A percentile compares a stretch with the other conserved stretches of the same genome.
phyloP scores from a whole-genome alignment of 2,329 filamentous ascomycete species.

The Neopestalotiopsis clavispora region DNA sequence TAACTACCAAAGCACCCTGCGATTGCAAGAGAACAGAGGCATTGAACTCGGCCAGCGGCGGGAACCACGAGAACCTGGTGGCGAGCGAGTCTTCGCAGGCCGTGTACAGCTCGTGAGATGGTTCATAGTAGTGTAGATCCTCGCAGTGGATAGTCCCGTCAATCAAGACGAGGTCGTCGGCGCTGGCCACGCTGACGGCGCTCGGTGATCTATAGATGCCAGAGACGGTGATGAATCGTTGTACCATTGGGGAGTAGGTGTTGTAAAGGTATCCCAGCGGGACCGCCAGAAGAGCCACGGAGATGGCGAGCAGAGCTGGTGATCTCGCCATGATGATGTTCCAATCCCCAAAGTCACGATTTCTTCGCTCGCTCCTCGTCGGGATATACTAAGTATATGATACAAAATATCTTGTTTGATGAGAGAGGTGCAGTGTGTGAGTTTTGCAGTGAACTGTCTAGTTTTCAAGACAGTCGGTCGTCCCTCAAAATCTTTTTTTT shows the following conservation, averaged over 20 bases:
- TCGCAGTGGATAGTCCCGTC: slow-evolving; percentile 62
- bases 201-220: slow-evolving; percentile 24
- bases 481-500: too few species aligned
- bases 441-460: too few species aligned
- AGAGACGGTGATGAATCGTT: slow-evolving; percentile 20
- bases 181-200: slow-evolving; percentile 27
- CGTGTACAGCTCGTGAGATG: slow-evolving; percentile 56
- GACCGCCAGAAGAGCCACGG: slow-evolving; percentile 15
- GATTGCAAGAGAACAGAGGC: slow-evolving; percentile 36
- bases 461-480: too few species aligned
- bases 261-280: slow-evolving; percentile 17
- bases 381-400: too few species aligned
- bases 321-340: background rate
- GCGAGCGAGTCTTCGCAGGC: slow-evolving; percentile 55
- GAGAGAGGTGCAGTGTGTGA: too few species aligned
- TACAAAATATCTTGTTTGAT: too few species aligned
- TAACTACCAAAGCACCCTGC: slow-evolving; percentile 53
- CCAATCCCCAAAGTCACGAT: background rate
- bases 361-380: too few species aligned
- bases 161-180: slow-evolving; percentile 44
- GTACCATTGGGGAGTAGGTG: slow-evolving; percentile 10
- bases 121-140: slow-evolving; percentile 60
- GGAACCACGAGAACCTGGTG: slow-evolving; percentile 57
- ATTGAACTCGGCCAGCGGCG: slow-evolving; percentile 46
- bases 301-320: background rate